Base-by-base conservation (phyloP, 2,329 filamentous ascomycete species). In the Cercospora sp. region DNA sequence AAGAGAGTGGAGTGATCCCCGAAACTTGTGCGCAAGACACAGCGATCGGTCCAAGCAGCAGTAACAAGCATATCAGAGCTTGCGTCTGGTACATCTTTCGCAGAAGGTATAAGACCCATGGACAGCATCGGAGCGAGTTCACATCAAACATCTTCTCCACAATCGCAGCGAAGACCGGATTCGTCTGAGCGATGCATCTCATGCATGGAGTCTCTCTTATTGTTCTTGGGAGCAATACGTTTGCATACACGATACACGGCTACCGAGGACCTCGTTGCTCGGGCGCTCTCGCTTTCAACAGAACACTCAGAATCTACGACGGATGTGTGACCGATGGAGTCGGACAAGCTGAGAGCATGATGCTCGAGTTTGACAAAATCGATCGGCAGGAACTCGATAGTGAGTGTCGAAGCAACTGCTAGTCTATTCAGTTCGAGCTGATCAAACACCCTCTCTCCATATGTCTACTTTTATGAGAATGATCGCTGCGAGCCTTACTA, bases 321-420 rank as follows among this genome's bases (percentile, higher is more conserved):
- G 55, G 55, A 18, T 59, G 55, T 59, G 55, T 59, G 55, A 59
- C 55, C 8, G 55, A 59, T 6, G 55, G 55, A 6, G 55, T 59
- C 9, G 55, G 55, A 36, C n/a, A 31, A 18, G 55, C 55, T 36
- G 55, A 59, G 55, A 59, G 55, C 18, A 36, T 59, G 16, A 59
- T 36, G 28, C 28, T 59, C 30, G 18, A 36, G 28, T 59, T 31
- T 10, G 31, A 59, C 31, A 20, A 23, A 20, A 20, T 59, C n/a
- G 55, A 59, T 59, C 8, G 31, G 28, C 55, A 18, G 26, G 30
- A 36, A 28, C 10, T 59, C 3, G 55, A 59, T 30, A 59, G 55
- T 59, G 16, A 59, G 55, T 28, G 26, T n/a, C 48, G 20, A 26
- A 55, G 48, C 23, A 28, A 16, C 23, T 16, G 48, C 48, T 28